Conservation (phyloP, 1,284 basidiomycete genomes). For the Ganoderma meredithae region DNA sequence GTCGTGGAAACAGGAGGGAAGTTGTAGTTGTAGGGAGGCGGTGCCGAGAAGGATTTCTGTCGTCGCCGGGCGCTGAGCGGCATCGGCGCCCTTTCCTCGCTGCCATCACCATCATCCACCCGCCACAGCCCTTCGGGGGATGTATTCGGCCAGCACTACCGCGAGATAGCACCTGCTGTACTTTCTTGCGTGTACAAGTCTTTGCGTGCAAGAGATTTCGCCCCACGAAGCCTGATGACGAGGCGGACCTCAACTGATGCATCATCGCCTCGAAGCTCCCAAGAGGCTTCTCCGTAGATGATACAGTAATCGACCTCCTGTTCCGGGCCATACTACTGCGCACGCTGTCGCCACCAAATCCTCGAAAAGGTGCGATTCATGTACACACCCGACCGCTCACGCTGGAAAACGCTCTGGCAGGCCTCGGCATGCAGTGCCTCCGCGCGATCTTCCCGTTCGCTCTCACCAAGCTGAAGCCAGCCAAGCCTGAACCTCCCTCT, state of each 20-base stretch:
- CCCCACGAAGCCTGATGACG: background rate
- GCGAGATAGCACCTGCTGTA: no score
- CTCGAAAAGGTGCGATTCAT: background rate
- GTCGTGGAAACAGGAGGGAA: no score
- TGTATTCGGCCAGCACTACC: background rate
- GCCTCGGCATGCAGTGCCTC: background rate
- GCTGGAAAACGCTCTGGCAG: background rate
- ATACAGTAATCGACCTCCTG: background rate
- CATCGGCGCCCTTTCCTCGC: background rate
- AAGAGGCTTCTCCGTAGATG: background rate
- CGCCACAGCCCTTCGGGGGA: background rate
- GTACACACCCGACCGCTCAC: background rate
- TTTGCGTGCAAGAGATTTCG: background rate
- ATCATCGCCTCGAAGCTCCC: slow-evolving; percentile 2
- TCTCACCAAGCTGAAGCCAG: background rate
- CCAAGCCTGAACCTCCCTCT: background rate
- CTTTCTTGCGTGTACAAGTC: no score
- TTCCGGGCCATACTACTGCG: background rate
- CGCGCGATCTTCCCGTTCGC: background rate
- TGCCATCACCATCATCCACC: background rate
- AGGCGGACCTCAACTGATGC: background rate
- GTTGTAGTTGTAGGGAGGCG: no score
- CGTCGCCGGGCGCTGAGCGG: no score
- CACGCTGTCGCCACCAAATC: no score
- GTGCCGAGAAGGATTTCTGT: no score